Percentiles rank a stretch among this genome's conserved stretches.
These are phyloP conservation scores for Hirschioporus abietinus DNA, from an alignment of 768 basidiomycete genomes.

Conservation along the genomic window DNA sequence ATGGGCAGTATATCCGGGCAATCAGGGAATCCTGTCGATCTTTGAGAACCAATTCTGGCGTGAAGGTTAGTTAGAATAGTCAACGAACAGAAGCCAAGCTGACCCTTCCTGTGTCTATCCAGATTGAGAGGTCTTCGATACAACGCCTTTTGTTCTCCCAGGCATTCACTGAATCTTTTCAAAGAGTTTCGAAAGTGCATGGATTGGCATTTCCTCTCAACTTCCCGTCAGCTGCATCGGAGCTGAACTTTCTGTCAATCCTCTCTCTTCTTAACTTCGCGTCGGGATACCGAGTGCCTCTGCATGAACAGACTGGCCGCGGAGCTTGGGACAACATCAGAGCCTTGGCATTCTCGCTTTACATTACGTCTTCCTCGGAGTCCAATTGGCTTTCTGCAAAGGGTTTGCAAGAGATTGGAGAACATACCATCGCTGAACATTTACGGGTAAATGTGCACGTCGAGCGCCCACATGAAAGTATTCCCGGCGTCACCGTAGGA, in stretches of 20 bases:
- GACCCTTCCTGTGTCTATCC: conserved; percentile 4
- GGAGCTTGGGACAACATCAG: conserved; percentile 84
- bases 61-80: conserved; percentile 41
- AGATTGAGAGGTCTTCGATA: conserved; percentile 59
- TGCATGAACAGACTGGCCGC: conserved; percentile 67
- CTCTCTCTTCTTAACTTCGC: conserved; percentile 80
- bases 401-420: conserved; percentile 53
- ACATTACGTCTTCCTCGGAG: conserved; percentile 54
- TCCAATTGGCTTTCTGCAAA: conserved; percentile 57
- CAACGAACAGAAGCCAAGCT: background rate
- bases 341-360: conserved; percentile 66
- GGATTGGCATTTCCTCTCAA: conserved; percentile 75
- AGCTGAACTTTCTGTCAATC: conserved; percentile 77
- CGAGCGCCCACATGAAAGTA: conserved; percentile 63
- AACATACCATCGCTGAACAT: conserved; percentile 62
- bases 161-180: conserved; percentile 57
- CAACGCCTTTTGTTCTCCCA: conserved; percentile 58
- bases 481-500: conserved; percentile 69
- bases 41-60: conserved; percentile 40
- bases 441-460: conserved; percentile 65
- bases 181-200: conserved; percentile 56
- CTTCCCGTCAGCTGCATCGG: conserved; percentile 65
- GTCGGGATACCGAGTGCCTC: conserved; percentile 70
- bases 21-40: conserved; percentile 49
- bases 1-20: conserved; percentile 42